Conservation (phyloP, 73 alveolate species). For the Stentor roeselii region DNA sequence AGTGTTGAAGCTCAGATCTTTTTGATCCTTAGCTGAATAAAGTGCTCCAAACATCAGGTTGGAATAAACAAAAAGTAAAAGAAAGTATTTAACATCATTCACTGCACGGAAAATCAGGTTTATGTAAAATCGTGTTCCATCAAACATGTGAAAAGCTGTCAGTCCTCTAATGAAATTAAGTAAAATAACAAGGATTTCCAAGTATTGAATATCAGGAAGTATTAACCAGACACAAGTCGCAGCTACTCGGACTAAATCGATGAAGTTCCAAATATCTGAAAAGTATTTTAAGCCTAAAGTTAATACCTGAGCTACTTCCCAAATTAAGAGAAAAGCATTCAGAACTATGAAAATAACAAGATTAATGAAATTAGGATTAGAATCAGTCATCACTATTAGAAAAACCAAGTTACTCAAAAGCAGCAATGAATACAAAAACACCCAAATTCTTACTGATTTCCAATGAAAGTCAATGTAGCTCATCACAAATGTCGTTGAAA, state of each 20-base stretch:
- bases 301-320: not conserved
- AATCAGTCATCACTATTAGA: not conserved
- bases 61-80: not conserved
- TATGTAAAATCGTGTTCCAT: not conserved
- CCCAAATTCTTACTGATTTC: not conserved
- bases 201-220: too few relatives aligned
- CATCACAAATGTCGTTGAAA: not conserved
- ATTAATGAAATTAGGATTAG: not conserved
- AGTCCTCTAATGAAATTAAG: constrained; percentile 10
- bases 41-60: not conserved
- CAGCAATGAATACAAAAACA: too few relatives aligned
- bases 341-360: not conserved
- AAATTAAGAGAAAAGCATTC: not conserved
- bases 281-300: not conserved
- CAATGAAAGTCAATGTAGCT: not conserved
- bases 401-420: too few relatives aligned
- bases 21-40: not conserved
- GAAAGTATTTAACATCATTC: not conserved
- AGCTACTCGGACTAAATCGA: not conserved
- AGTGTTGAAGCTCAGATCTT: not conserved
- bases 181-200: not conserved
- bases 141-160: not conserved
- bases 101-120: not conserved
- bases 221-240: not conserved
- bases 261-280: not conserved